phyloP scores from a whole-genome alignment of 2,329 filamentous ascomycete genomes.

The Cercospora sesami region DNA sequence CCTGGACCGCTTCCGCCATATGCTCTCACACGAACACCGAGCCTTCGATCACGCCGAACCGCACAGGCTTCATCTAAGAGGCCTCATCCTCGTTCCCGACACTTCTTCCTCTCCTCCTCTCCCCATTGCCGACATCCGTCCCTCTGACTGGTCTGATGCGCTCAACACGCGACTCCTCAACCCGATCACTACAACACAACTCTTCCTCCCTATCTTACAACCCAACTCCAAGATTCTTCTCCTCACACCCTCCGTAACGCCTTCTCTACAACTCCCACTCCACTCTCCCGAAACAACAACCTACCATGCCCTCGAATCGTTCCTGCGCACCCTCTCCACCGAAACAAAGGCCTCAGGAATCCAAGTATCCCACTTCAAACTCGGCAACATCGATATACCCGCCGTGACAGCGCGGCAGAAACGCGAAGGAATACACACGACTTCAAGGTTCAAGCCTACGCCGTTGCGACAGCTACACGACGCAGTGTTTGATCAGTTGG shows the following conservation, averaged over 20 bases:
- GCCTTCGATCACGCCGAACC: slow-evolving; percentile 74
- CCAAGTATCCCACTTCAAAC: slow-evolving; percentile 80
- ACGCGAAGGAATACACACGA: slow-evolving; percentile 39
- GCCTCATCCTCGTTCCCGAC: slow-evolving; percentile 79
- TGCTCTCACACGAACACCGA: slow-evolving; percentile 72
- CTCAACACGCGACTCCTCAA: slow-evolving; percentile 90
- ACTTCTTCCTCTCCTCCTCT: slow-evolving; percentile 66
- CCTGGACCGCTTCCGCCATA: slow-evolving; percentile 69
- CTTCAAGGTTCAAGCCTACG: slow-evolving; percentile 46
- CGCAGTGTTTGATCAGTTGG: slow-evolving; percentile 85
- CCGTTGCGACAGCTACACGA: slow-evolving; percentile 78
- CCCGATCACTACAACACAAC: slow-evolving; percentile 83
- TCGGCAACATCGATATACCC: slow-evolving; percentile 86
- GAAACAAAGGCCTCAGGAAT: slow-evolving; percentile 77
- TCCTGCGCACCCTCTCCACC: slow-evolving; percentile 74
- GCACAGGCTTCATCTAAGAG: slow-evolving; percentile 73
- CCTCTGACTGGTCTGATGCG: slow-evolving; percentile 81
- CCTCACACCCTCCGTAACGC: slow-evolving; percentile 76
- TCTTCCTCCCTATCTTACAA: slow-evolving; percentile 68
- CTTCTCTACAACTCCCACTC: slow-evolving; percentile 75
- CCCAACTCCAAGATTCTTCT: slow-evolving; percentile 64
- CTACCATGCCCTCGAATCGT: slow-evolving; percentile 82
- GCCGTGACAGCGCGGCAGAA: slow-evolving; percentile 54
- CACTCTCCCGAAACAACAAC: slow-evolving; percentile 83
- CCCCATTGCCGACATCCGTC: slow-evolving; percentile 80